Evolutionary conservation across 768 basidiomycete species (phyloP).

Genomic region (Clitopilus hobsonii): DNA sequence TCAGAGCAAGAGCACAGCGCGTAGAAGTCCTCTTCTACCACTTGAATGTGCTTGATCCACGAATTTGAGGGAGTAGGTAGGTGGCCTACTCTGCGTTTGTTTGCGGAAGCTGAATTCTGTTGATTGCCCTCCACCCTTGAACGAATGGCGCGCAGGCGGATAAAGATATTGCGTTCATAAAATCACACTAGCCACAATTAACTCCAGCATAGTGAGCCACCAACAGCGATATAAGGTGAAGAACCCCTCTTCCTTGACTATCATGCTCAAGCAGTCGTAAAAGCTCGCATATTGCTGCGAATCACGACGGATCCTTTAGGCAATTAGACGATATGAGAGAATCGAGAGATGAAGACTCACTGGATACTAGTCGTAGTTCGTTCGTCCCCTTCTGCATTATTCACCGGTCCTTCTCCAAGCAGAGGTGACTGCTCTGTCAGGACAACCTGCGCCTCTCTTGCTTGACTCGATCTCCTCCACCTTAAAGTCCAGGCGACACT

Average conservation of each 20-base stretch:
- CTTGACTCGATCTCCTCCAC: neutral
- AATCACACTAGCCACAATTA: neutral
- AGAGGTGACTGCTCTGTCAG: too few species aligned
- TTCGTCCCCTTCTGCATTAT: neutral
- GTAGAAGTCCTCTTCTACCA: too few species aligned
- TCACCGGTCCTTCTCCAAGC: too few species aligned
- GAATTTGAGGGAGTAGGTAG: too few species aligned
- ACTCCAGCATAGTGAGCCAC: neutral
- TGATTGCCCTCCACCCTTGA: too few species aligned
- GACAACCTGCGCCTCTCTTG: neutral
- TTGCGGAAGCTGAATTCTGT: too few species aligned
- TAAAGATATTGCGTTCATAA: too few species aligned
- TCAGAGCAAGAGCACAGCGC: too few species aligned
- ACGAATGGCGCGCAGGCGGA: too few species aligned
- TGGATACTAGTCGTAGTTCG: neutral
- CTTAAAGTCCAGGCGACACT: neutral
- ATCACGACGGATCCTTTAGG: neutral
- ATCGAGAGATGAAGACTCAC: neutral
- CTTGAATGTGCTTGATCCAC: too few species aligned
- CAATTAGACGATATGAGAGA: neutral
- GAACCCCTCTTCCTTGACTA: neutral
- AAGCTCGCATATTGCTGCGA: neutral
- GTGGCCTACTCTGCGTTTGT: too few species aligned
- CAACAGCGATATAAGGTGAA: neutral
- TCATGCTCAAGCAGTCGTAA: neutral